phyloP scores from a whole-genome alignment of 2,329 filamentous ascomycete genomes.

The Fusarium sp. region DNA sequence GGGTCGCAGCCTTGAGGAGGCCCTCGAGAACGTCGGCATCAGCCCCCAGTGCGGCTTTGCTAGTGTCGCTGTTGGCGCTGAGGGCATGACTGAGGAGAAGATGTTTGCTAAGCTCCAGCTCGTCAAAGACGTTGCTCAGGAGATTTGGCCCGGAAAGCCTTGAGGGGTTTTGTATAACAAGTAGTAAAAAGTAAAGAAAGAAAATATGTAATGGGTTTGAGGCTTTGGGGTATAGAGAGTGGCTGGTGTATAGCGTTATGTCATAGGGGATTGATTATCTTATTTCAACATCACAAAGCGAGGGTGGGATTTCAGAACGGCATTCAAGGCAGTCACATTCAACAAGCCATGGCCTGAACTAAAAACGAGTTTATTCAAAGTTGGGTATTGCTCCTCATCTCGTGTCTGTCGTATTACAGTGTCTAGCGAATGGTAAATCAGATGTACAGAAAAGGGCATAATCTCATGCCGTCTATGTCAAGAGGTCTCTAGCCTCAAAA shows the following conservation, averaged over 20 bases:
- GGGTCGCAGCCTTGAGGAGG: conserved; percentile 69
- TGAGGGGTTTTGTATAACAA: background rate
- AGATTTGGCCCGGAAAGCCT: conserved; percentile 64
- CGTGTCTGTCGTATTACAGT: conserved; percentile 33
- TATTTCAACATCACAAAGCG: too few relatives aligned
- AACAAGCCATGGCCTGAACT: too few relatives aligned
- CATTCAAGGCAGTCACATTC: too few relatives aligned
- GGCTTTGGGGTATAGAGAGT: background rate
- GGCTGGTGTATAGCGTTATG: conserved; percentile 25
- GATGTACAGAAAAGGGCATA: conserved; percentile 29
- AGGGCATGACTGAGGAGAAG: conserved; percentile 72
- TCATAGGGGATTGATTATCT: too few relatives aligned
- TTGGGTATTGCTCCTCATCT: conserved; percentile 29
- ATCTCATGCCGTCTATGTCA: conserved; percentile 32
- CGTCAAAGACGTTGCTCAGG: conserved; percentile 72
- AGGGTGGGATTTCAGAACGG: too few relatives aligned
- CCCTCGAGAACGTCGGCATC: conserved; percentile 71
- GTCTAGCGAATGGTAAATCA: conserved; percentile 25
- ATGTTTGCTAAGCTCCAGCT: conserved; percentile 78
- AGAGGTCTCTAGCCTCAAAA: conserved; percentile 16
- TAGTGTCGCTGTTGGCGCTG: conserved; percentile 72
- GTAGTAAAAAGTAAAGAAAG: background rate
- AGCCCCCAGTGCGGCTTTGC: conserved; percentile 79
- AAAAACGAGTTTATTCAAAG: conserved; percentile 33
- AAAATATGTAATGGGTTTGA: conserved; percentile 8